Evolutionary conservation across 257 asterid genomes (phyloP).

Genomic region (Euphrasia confusa): DNA sequence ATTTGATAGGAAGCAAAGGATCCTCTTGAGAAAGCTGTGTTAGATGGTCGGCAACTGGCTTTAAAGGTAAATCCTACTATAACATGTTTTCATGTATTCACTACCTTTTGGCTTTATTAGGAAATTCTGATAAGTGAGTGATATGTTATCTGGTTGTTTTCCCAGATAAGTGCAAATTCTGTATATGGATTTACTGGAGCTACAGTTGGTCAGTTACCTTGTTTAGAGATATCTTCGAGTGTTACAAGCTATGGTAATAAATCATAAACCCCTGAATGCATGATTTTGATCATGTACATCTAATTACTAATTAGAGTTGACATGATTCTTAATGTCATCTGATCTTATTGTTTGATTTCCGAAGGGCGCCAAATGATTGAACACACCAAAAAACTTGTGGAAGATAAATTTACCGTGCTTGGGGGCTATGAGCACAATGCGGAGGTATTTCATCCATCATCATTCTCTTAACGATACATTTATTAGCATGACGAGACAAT

Average conservation of each 20-base stretch:
- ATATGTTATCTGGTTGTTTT: conserved; percentile 28
- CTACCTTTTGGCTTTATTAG: conserved; percentile 15
- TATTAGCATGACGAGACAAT: conserved; percentile 2
- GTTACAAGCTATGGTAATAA: conserved; percentile 94
- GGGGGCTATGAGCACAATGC: conserved; percentile 90
- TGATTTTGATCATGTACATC: conserved; percentile 10
- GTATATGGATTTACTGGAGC: conserved; percentile 99
- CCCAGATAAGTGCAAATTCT: conserved; percentile 94
- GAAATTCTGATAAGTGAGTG: conserved; percentile 19
- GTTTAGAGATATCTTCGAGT: conserved; percentile 96
- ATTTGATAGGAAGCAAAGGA: conserved; percentile 81
- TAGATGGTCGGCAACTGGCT: conserved; percentile 98
- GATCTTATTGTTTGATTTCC: conserved; percentile 27
- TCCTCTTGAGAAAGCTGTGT: conserved; percentile 88
- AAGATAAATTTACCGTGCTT: conserved; percentile 72
- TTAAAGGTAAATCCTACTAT: conserved; percentile 57
- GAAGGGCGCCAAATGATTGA: conserved; percentile 99
- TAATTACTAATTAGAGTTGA: neutral
- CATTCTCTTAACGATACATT: conserved; percentile 18
- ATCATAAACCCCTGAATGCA: conserved; percentile 18
- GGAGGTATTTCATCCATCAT: conserved; percentile 50
- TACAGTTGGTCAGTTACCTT: conserved; percentile 91
- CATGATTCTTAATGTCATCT: conserved; percentile 22
- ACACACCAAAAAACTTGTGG: conserved; percentile 92
- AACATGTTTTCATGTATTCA: conserved; percentile 6